phyloP scores from a whole-genome alignment of 768 basidiomycete species.

The Leccinellum albellum region DNA sequence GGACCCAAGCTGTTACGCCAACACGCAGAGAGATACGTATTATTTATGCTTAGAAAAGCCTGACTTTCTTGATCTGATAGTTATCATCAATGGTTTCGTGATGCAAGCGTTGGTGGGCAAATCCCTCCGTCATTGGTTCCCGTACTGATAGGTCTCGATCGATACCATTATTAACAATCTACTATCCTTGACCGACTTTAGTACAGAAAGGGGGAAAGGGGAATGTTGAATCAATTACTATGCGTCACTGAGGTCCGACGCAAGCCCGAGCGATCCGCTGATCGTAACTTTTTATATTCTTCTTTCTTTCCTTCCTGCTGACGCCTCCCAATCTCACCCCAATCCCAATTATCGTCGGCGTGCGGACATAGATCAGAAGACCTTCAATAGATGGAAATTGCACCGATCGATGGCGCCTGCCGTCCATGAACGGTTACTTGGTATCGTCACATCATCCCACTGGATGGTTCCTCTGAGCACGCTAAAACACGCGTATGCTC shows the following conservation, averaged over 20 bases:
- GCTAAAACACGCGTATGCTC: background rate
- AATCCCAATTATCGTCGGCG: conserved; percentile 14
- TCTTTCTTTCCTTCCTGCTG: background rate
- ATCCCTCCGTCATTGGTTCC: conserved; percentile 5
- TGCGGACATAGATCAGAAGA: conserved; percentile 8
- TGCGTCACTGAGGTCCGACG: background rate
- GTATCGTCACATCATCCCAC: background rate
- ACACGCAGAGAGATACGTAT: conserved; percentile 7
- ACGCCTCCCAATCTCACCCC: background rate
- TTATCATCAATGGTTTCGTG: conserved; percentile 25
- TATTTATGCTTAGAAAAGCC: conserved; percentile 20
- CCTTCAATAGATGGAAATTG: conserved; percentile 15
- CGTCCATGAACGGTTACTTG: conserved; percentile 5
- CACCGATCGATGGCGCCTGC: conserved; percentile 18
- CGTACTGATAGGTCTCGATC: conserved; percentile 4
- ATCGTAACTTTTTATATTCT: conserved; percentile 8
- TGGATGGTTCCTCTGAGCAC: background rate
- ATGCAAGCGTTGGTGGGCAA: conserved; percentile 13
- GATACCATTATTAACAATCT: background rate
- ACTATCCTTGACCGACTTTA: conserved; percentile 1
- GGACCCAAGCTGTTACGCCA: conserved; percentile 9
- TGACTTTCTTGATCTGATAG: conserved; percentile 19
- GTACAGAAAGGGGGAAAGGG: conserved; percentile 1
- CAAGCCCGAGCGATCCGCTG: conserved; percentile 12
- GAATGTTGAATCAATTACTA: background rate